Base-by-base conservation (phyloP, 306 rosid species). In the Fragaria ananassa region DNA sequence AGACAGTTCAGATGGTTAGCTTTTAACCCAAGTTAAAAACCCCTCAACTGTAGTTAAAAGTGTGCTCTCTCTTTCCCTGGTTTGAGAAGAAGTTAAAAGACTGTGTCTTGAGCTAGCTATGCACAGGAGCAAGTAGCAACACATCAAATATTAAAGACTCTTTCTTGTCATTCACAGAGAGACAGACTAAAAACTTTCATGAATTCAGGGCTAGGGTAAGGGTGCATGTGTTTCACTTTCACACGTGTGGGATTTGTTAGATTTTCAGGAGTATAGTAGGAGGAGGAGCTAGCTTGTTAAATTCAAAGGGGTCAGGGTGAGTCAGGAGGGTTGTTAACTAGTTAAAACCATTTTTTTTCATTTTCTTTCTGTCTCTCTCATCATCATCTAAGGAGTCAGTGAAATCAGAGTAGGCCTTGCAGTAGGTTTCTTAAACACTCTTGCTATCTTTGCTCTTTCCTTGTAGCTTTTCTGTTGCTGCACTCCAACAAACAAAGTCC, bases 81-180 rank as follows among this genome's bases (percentile, higher is more conserved):
- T 67, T 68, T 85, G 89, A 87, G 76, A 86, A 62, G 93, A 90
- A 58, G 64, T 57, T 53, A 54, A 56, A 83, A 84, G 88, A 71
- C 29, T 83, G 72, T 77, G 92, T 89, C 89, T 76, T 49, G 2
- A 21, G 64, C 65, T 11, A 70, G 74, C 39, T 71, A 82, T 79
- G 89, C 84, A 85, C 82, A 73, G 80, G 34, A 79, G 80, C 46
- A 77, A 83, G 82, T 64, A 45, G 80, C 84, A 83, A 76, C 83
- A 79, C 88, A 81, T 84, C 90, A 41, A 0, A 84, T 88, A 86
- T 87, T 54, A 62, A 73, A 73, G 73, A 83, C 84, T 66, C 90
- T 83, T 85, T 85, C 90, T 86, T 89, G 93, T 89, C 93, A 77
- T 81, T 89, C 72, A 79, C 80, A 83, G 83, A 83, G 83, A 76